Base-by-base conservation (phyloP, 345 rosid genomes). In the Eutrema yunnanense region DNA sequence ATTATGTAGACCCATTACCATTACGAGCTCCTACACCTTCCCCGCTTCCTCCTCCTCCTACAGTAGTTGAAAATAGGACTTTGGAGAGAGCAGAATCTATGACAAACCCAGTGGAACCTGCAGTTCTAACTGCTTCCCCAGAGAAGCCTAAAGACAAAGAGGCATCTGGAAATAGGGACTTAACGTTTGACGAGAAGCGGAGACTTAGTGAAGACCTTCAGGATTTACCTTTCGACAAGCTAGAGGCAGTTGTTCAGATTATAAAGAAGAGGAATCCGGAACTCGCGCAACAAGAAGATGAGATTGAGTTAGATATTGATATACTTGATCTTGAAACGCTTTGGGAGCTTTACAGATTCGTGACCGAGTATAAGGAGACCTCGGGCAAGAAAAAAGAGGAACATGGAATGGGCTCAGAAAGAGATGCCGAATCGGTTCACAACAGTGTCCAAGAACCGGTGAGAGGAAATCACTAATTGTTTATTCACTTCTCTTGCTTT, bases 291-390 rank as follows among this genome's bases (percentile, higher is more conserved):
- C 84, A 88, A 71, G 96, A 92, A 14, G 96, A 90, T 79, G 99
- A 92, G 82, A 86, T 95, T 79, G 99, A 92, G 78, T 79, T 95
- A 38, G 99, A 95, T 65, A 88, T 95, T 60, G 97, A 90, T 58
- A 80, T 79, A 79, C 86, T 95, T 70, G 97, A 92, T 78, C 79
- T 78, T 12, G 83, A 87, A 69, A 95, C 96, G 9, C 90, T 92
- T 66, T 95, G 96, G 99, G 96, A 95, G 75, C 96, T 95, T 61
- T 81, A 85, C 77, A 79, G 82, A 50, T 84, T 83, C 62, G 87
- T 92, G 30, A 79, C 74, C 8, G 67, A 82, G 44, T 81, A 86
- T 67, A 82, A 77, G 64, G 87, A 73, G 43, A 73, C 79, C 78
- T 59, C 71, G 46, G 79, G 67, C 82, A 84, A 82, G 82, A 71